Percentiles rank a stretch among this genome's conserved stretches.
Evolutionary conservation across 1,139 yeast species (phyloP).

Genomic region (Geotrichum fermentans): DNA sequence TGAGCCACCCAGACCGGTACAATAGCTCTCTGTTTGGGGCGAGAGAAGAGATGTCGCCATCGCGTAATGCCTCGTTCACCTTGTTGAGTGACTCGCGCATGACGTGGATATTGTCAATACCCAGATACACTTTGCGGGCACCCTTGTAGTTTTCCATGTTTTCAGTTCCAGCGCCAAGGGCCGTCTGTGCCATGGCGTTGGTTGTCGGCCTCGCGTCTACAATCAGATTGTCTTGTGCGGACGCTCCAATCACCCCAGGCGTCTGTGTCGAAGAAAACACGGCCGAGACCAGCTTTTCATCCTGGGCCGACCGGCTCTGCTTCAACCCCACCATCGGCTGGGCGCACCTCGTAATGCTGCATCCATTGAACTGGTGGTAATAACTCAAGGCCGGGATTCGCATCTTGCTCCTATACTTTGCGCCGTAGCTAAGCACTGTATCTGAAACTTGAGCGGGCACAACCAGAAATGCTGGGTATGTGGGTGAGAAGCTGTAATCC

Average conservation of each 20-base stretch:
- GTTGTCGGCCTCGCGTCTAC: slow-evolving; percentile 91
- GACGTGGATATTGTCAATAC: slow-evolving; percentile 92
- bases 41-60: slow-evolving; percentile 56
- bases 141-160: slow-evolving; percentile 76
- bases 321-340: slow-evolving; percentile 92
- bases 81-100: slow-evolving; percentile 79
- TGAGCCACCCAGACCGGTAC: slow-evolving; percentile 74
- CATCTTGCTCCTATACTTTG: slow-evolving; percentile 77
- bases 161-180: slow-evolving; percentile 95
- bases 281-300: slow-evolving; percentile 73
- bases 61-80: slow-evolving; percentile 57
- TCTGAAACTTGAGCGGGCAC: slow-evolving; percentile 78
- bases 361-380: slow-evolving; percentile 60
- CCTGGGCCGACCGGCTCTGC: slow-evolving; percentile 84
- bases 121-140: slow-evolving; percentile 69
- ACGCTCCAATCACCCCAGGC: slow-evolving; percentile 32
- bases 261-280: slow-evolving; percentile 51
- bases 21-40: slow-evolving; percentile 46
- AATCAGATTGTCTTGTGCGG: slow-evolving; percentile 55
- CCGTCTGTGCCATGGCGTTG: slow-evolving; percentile 95
- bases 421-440: slow-evolving; percentile 74
- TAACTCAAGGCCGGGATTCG: slow-evolving; percentile 81
- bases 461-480: slow-evolving; percentile 66
- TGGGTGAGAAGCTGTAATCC: slow-evolving; percentile 61
- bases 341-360: slow-evolving; percentile 82